These are phyloP conservation scores for Venturia effusa DNA, from an alignment of 2,329 filamentous ascomycete species.

Conservation along the genomic window DNA sequence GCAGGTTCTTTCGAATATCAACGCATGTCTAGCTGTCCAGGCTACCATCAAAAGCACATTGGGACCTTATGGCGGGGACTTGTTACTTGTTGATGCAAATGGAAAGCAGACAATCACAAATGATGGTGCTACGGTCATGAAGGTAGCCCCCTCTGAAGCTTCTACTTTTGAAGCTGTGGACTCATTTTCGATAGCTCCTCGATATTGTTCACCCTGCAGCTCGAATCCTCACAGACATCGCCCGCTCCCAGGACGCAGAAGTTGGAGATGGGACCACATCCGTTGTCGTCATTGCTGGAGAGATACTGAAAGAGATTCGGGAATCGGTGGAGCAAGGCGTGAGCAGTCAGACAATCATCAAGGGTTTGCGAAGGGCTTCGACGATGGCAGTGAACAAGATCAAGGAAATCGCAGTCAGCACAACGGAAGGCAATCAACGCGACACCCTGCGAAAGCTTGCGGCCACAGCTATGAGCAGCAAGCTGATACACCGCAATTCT, in stretches of 20 bases:
- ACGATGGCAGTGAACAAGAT: conserved; percentile 95
- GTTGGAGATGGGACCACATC: conserved; percentile 97
- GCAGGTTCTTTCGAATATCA: conserved; percentile 96
- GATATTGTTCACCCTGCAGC: conserved; percentile 98
- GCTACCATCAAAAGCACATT: conserved; percentile 91
- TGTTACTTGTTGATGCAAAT: conserved; percentile 92
- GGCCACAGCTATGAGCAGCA: conserved; percentile 97
- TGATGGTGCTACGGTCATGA: conserved; percentile 98
- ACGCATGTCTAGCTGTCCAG: conserved; percentile 93
- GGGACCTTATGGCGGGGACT: conserved; percentile 91
- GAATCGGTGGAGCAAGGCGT: conserved; percentile 95
- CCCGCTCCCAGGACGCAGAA: conserved; percentile 96
- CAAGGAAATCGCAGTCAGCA: conserved; percentile 89
- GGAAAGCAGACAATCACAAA: conserved; percentile 97
- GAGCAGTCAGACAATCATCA: conserved; percentile 95
- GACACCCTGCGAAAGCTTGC: conserved; percentile 86
- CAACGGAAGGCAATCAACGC: conserved; percentile 68
- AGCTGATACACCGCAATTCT: conserved; percentile 95
- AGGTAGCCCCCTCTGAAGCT: conserved; percentile 45
- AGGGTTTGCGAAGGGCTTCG: conserved; percentile 80
- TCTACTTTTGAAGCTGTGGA: background rate
- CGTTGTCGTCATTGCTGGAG: conserved; percentile 92
- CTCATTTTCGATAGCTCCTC: conserved; percentile 54
- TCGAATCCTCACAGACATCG: conserved; percentile 94
- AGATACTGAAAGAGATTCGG: conserved; percentile 93